phyloP scores from a whole-genome alignment of 164 flowering plant genomes.

The Piper longum region DNA sequence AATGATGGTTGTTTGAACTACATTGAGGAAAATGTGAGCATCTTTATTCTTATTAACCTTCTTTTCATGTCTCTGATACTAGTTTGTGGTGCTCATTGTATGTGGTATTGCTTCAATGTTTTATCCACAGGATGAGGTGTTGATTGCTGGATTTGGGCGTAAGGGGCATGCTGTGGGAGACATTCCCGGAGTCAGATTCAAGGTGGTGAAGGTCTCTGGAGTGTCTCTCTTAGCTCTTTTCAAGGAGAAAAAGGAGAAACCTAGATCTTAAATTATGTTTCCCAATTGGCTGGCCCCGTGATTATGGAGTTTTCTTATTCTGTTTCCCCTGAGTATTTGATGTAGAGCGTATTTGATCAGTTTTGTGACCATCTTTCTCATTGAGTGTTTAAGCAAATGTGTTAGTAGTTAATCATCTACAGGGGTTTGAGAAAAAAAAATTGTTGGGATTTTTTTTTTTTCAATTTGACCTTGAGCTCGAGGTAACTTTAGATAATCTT shows the following conservation, averaged over 20 bases:
- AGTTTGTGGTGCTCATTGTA: neutral
- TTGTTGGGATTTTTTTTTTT: no score
- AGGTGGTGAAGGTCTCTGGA: conserved; percentile 24
- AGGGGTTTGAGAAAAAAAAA: no score
- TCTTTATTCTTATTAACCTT: neutral
- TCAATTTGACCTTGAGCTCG: no score
- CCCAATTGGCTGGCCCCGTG: neutral
- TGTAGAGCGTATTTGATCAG: no score
- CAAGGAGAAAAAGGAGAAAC: conserved; percentile 26
- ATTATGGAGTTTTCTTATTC: neutral
- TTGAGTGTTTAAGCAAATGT: no score
- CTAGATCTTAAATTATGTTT: conserved; percentile 9
- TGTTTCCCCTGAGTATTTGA: no score
- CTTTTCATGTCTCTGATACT: neutral
- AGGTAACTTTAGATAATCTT: no score
- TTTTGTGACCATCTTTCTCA: no score
- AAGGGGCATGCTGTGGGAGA: conserved; percentile 28
- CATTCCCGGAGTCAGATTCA: conserved; percentile 25
- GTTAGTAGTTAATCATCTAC: no score
- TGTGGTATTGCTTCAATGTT: neutral
- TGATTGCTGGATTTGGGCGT: conserved; percentile 25
- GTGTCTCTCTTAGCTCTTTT: conserved; percentile 21
- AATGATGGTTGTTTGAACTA: conserved; percentile 27
- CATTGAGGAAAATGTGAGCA: conserved; percentile 22
- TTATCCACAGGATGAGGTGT: conserved; percentile 19